A percentile compares a stretch with the other conserved stretches of the same genome.
Conservation (phyloP, 352 stramenopile species). For the Phytophthora brassicae region DNA sequence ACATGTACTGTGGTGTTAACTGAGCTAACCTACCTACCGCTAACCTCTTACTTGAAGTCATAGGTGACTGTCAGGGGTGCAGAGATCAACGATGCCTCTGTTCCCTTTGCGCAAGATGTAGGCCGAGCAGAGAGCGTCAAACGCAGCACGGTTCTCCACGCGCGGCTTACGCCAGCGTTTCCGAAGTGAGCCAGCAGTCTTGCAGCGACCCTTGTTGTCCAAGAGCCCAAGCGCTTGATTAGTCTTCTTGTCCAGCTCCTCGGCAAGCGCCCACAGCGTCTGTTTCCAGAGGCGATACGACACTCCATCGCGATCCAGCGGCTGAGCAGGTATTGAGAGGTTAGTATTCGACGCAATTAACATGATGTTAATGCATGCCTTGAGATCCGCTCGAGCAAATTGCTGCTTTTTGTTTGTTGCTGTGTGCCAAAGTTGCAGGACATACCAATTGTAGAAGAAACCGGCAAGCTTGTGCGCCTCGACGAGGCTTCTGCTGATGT, state of each 20-base stretch:
- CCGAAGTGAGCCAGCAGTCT: conserved; percentile 8
- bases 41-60: background rate
- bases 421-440: too few species aligned
- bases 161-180: conserved; percentile 11
- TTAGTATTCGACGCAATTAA: too few species aligned
- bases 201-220: conserved; percentile 3
- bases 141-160: background rate
- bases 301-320: background rate
- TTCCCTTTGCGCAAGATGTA: too few species aligned
- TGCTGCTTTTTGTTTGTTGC: too few species aligned
- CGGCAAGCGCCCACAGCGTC: conserved; percentile 7
- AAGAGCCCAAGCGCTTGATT: conserved; percentile 2
- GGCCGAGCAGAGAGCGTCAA: background rate
- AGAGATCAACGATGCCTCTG: too few species aligned
- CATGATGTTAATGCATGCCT: too few species aligned
- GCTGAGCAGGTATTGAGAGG: background rate
- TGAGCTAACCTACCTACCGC: background rate
- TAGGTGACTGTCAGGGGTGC: background rate
- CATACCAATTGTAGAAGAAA: too few species aligned
- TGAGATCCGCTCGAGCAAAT: too few species aligned
- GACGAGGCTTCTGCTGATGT: background rate
- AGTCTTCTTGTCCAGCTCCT: conserved; percentile 9
- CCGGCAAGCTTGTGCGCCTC: background rate
- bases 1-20: background rate
- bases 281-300: conserved; percentile 19